phyloP scores from a whole-genome alignment of 2,329 filamentous ascomycete species.

The Hypomyces perniciosus region DNA sequence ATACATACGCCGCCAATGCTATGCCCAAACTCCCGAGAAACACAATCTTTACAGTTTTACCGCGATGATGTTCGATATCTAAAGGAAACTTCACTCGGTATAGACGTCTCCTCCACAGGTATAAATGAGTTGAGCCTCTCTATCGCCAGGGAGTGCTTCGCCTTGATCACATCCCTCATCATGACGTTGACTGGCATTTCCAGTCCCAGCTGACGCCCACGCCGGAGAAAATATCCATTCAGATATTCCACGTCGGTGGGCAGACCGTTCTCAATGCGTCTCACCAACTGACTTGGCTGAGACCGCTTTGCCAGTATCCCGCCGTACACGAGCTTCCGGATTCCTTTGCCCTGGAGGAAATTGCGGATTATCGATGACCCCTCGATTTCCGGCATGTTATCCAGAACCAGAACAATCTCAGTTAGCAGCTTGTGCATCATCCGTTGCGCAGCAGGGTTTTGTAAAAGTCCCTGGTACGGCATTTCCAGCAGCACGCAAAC shows the following conservation, averaged over 20 bases:
- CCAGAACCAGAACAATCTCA: slow-evolving; percentile 69
- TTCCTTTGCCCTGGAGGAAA: slow-evolving; percentile 52
- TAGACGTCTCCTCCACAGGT: slow-evolving; percentile 31
- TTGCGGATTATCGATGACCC: slow-evolving; percentile 50
- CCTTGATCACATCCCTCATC: slow-evolving; percentile 66
- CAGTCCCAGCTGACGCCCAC: slow-evolving; percentile 68
- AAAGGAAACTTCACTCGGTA: slow-evolving; percentile 19
- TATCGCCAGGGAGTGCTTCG: slow-evolving; percentile 45
- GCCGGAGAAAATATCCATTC: slow-evolving; percentile 78
- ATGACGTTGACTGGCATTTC: slow-evolving; percentile 66
- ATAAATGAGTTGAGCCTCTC: slow-evolving; percentile 28
- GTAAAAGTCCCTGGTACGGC: slow-evolving; percentile 63
- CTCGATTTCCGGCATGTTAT: slow-evolving; percentile 66
- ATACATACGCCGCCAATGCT: slow-evolving; percentile 10
- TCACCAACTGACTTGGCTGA: slow-evolving; percentile 57
- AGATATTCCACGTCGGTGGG: slow-evolving; percentile 75
- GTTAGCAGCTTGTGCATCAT: slow-evolving; percentile 65
- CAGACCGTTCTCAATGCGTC: slow-evolving; percentile 54
- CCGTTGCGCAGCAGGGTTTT: slow-evolving; percentile 58
- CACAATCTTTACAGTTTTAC: background rate
- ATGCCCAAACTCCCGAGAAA: background rate
- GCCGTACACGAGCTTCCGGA: slow-evolving; percentile 52
- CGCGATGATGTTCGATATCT: slow-evolving; percentile 17
- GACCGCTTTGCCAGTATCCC: slow-evolving; percentile 40
- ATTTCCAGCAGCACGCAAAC: slow-evolving; percentile 74